These are phyloP conservation scores for Anthracocystis setariae DNA, from an alignment of 1,284 basidiomycete genomes.

Conservation along the genomic window DNA sequence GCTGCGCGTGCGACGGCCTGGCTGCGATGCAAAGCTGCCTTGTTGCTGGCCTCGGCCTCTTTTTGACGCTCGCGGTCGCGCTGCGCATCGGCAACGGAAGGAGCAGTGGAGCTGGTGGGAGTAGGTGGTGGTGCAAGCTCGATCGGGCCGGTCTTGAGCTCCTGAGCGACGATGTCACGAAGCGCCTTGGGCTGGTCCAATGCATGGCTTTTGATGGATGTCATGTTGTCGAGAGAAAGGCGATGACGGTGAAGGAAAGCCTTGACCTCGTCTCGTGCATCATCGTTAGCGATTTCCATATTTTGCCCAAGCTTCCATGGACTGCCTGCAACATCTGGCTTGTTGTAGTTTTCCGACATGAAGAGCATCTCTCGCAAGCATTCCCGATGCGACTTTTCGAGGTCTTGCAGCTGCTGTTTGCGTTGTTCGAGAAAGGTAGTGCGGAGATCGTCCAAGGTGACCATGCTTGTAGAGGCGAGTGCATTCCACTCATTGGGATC, in stretches of 20 bases:
- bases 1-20: slow-evolving; percentile 39
- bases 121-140: slow-evolving; percentile 45
- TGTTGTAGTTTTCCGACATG: slow-evolving; percentile 45
- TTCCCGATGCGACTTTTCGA: slow-evolving; percentile 29
- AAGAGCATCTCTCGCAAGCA: slow-evolving; percentile 43
- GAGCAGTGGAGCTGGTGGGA: slow-evolving; percentile 31
- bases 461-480: slow-evolving; percentile 50
- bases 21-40: slow-evolving; percentile 29
- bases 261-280: slow-evolving; percentile 26
- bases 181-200: slow-evolving; percentile 33
- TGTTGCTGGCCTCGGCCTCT: slow-evolving; percentile 24
- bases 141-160: slow-evolving; percentile 32
- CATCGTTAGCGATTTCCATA: slow-evolving; percentile 33
- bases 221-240: slow-evolving; percentile 22
- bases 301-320: slow-evolving; percentile 43
- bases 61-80: slow-evolving; percentile 38
- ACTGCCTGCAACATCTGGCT: slow-evolving; percentile 30
- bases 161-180: slow-evolving; percentile 27
- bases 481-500: slow-evolving; percentile 51
- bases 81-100: slow-evolving; percentile 29
- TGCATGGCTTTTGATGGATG: slow-evolving; percentile 28
- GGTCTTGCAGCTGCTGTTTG: slow-evolving; percentile 35
- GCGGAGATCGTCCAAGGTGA: slow-evolving; percentile 42
- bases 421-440: slow-evolving; percentile 40
- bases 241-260: slow-evolving; percentile 24